Conservation (phyloP, 2,329 filamentous ascomycete genomes). For the Fusarium sarcochroum region DNA sequence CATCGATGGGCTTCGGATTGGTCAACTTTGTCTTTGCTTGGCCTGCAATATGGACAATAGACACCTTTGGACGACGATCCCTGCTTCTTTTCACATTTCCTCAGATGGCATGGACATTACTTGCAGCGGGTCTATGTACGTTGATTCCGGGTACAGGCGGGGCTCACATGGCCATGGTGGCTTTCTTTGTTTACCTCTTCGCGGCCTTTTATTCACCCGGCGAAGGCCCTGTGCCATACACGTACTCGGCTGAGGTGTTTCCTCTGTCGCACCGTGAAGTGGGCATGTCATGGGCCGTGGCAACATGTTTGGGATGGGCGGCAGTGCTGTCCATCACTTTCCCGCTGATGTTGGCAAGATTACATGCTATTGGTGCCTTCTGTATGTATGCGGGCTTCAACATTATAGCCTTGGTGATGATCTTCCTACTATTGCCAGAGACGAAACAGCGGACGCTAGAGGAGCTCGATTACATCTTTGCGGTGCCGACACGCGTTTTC, state of each 20-base stretch:
- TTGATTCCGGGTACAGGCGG: conserved; percentile 59
- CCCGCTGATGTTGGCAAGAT: conserved; percentile 65
- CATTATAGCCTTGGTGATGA: conserved; percentile 66
- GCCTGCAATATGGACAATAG: conserved; percentile 72
- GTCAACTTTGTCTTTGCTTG: conserved; percentile 71
- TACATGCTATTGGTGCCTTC: conserved; percentile 65
- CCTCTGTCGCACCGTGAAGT: conserved; percentile 79
- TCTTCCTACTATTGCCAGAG: conserved; percentile 70
- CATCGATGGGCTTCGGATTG: conserved; percentile 70
- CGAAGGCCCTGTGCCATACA: conserved; percentile 77
- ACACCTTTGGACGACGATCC: conserved; percentile 68
- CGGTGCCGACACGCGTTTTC: conserved; percentile 70
- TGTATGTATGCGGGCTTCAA: conserved; percentile 70
- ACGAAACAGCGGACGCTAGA: conserved; percentile 70
- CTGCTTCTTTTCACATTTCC: conserved; percentile 61
- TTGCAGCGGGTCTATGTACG: conserved; percentile 64
- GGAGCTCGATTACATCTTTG: conserved; percentile 72
- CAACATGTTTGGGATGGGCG: conserved; percentile 74
- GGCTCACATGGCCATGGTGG: conserved; percentile 61
- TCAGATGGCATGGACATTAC: conserved; percentile 59
- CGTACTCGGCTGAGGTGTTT: conserved; percentile 78
- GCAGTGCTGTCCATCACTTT: conserved; percentile 75
- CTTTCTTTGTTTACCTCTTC: conserved; percentile 70
- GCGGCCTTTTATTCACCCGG: conserved; percentile 65
- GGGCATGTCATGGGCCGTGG: conserved; percentile 78